Evolutionary conservation across 148 eudicot species (phyloP), one percentile per base, ranked within the genome.

Genomic region (Rhododendron ovatum): DNA sequence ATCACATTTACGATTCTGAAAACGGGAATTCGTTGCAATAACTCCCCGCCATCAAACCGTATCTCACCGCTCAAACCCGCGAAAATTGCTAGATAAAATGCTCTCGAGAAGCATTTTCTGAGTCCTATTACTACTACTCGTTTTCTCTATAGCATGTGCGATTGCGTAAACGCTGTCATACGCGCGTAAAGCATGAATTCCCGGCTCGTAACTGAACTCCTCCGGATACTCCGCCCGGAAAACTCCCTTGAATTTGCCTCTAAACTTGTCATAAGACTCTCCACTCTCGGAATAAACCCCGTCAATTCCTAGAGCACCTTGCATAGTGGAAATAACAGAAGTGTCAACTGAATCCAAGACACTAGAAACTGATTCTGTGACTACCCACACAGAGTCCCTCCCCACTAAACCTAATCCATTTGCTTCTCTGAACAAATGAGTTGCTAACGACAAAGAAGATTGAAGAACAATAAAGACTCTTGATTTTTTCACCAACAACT

Each of bases 401-500:
- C 92, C 93, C 85, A 92, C 67, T 14, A 92, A 85, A 48, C 94
- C 91, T 18, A 89, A 55, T 2, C 84, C 5, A 41, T 88, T 88
- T 1, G 94, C 93, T 83, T 90, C 90, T 80, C 53, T 83, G 59
- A 91, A 91, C 51, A 92, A 73, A 50, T 82, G 89, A 74, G 61
- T 82, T 0, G 91, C 89, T 14, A 87, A 9, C 3, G 85, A 76
- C 26, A 89, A 20, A 1, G 94, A 92, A 15, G 91, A 61, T n/a
- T 87, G 87, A 41, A 92, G 90, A 81, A 92, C 88, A 17, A 92
- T 78, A 86, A 92, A 92, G 1, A 92, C 92, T 50, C 94, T 88
- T 3, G 94, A 90, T 76, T 89, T 85, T 74, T 59, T 90, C 61
- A 50, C 18, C 26, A 85, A 50, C 14, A 91, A 83, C 88, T 90